Evolutionary conservation across 2,329 filamentous ascomycete species (phyloP).

Genomic region (Calonectria montana): DNA sequence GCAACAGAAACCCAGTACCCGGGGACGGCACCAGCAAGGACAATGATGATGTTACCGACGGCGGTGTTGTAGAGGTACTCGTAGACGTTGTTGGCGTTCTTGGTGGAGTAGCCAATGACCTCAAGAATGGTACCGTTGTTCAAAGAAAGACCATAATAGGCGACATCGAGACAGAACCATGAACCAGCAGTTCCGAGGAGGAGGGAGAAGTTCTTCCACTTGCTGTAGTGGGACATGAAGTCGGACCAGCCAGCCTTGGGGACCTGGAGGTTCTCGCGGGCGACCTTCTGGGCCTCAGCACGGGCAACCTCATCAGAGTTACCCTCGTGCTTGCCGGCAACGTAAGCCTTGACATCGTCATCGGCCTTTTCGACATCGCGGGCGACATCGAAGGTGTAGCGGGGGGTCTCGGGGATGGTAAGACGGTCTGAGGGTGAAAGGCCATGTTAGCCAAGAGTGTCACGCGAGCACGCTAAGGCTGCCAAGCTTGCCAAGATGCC

Average conservation of each 20-base stretch:
- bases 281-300: slow-evolving; percentile 66
- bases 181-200: slow-evolving; percentile 84
- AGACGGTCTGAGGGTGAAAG: slow-evolving; percentile 61
- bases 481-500: slow-evolving; percentile 15
- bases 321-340: slow-evolving; percentile 71
- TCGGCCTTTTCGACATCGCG: slow-evolving; percentile 80
- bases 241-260: slow-evolving; percentile 79
- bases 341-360: slow-evolving; percentile 80
- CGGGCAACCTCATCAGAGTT: slow-evolving; percentile 74
- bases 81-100: slow-evolving; percentile 67
- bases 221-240: slow-evolving; percentile 76
- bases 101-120: slow-evolving; percentile 75
- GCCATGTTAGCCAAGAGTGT: slow-evolving; percentile 13
- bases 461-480: slow-evolving; percentile 17
- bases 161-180: slow-evolving; percentile 79
- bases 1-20: slow-evolving; percentile 86
- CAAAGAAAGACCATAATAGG: slow-evolving; percentile 76
- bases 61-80: slow-evolving; percentile 78
- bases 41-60: slow-evolving; percentile 82
- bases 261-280: slow-evolving; percentile 66
- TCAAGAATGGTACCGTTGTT: slow-evolving; percentile 80
- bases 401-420: slow-evolving; percentile 88
- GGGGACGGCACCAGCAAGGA: slow-evolving; percentile 82
- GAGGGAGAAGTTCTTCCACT: slow-evolving; percentile 78
- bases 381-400: slow-evolving; percentile 86